Conservation (phyloP, 768 basidiomycete species). For the Dentipellis sp. region DNA sequence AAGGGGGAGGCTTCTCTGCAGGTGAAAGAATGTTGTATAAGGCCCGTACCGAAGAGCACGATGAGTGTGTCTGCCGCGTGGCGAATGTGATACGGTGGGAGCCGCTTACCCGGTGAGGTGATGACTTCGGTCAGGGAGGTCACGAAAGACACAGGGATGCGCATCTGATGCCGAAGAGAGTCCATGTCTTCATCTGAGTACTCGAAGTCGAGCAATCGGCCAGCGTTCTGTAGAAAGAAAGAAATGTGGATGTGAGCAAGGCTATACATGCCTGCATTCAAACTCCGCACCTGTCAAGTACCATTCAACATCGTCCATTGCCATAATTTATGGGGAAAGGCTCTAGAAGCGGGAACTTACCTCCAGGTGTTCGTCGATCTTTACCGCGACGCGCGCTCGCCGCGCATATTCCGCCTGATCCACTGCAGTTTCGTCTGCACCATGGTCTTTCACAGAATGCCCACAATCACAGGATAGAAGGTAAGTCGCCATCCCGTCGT, state of each 20-base stretch:
- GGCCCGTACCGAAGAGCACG: slow-evolving; percentile 1
- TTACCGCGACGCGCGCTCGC: slow-evolving; percentile 63
- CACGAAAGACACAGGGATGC: slow-evolving; percentile 37
- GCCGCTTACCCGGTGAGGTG: slow-evolving; percentile 43
- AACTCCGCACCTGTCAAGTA: slow-evolving; percentile 14
- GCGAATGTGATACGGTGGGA: slow-evolving; percentile 2
- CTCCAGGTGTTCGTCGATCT: slow-evolving; percentile 76
- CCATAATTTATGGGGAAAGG: background rate
- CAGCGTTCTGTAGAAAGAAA: slow-evolving; percentile 46
- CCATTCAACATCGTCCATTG: background rate
- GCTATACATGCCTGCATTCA: slow-evolving; percentile 1
- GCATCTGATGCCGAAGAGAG: slow-evolving; percentile 66
- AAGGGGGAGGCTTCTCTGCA: slow-evolving; percentile 18
- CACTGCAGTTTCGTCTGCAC: slow-evolving; percentile 49
- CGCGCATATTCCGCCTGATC: slow-evolving; percentile 61
- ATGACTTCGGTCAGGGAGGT: slow-evolving; percentile 36
- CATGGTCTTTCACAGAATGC: slow-evolving; percentile 55
- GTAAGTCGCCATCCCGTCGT: slow-evolving; percentile 42
- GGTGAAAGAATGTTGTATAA: slow-evolving; percentile 2
- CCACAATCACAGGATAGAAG: slow-evolving; percentile 61
- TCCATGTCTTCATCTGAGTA: slow-evolving; percentile 64
- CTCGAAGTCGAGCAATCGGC: slow-evolving; percentile 70
- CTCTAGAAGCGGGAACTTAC: slow-evolving; percentile 29
- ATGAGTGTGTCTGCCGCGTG: slow-evolving; percentile 15
- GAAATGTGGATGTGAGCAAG: background rate